These are phyloP conservation scores for Cyanodermella asteris DNA, from an alignment of 2,329 filamentous ascomycete genomes.

Conservation along the genomic window DNA sequence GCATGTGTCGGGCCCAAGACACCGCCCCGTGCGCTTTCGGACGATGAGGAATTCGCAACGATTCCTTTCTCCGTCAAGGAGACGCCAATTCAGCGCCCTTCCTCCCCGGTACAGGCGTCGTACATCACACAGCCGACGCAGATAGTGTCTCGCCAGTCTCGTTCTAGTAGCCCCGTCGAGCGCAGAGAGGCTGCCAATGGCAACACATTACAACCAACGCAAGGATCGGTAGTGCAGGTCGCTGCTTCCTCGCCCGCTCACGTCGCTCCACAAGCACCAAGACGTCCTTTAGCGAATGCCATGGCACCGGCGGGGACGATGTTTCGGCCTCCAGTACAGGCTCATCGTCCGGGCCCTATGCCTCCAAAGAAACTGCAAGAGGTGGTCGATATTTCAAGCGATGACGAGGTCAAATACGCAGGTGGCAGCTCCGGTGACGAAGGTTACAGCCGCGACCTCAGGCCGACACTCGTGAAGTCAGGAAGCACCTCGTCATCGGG, in stretches of 20 bases:
- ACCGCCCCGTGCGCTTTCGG: too few species aligned
- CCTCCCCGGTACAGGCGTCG: too few species aligned
- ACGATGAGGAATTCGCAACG: conserved; percentile 27
- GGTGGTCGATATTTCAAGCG: conserved; percentile 28
- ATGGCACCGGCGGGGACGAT: conserved; percentile 59
- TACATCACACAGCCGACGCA: conserved; percentile 38
- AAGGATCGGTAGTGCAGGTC: conserved; percentile 44
- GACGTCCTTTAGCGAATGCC: conserved; percentile 30
- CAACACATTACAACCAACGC: too few species aligned
- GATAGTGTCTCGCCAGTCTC: too few species aligned
- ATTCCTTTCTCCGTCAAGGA: conserved; percentile 20
- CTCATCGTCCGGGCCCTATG: conserved; percentile 13
- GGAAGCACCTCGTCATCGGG: neutral
- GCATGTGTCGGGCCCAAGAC: too few species aligned
- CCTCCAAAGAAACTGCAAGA: conserved; percentile 19
- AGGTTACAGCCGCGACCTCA: conserved; percentile 32
- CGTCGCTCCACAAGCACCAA: conserved; percentile 11
- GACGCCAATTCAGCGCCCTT: conserved; percentile 25
- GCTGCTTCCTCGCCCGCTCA: conserved; percentile 63
- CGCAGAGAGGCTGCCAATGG: too few species aligned
- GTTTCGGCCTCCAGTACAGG: conserved; percentile 32
- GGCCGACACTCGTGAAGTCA: conserved; percentile 31
- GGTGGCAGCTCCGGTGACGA: conserved; percentile 45
- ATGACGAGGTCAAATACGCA: conserved; percentile 33
- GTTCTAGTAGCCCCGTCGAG: too few species aligned